A percentile compares a stretch with the other conserved stretches of the same genome.
Evolutionary conservation across 345 rosid species (phyloP).

Genomic region (Camelina laxa): DNA sequence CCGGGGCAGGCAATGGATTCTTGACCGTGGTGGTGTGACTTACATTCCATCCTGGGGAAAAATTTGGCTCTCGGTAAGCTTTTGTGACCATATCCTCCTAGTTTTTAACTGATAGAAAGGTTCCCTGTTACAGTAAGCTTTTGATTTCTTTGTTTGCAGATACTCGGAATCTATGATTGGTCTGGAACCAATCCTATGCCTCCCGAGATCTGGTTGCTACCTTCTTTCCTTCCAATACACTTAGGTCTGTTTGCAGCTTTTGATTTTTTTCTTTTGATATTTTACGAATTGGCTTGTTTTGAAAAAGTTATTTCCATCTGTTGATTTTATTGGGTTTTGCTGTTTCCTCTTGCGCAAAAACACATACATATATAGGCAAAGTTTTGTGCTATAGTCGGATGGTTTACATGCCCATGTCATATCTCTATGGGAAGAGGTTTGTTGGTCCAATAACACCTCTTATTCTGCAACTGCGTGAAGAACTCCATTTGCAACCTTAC

Average conservation of each 20-base stretch:
- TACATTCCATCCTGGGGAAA: constrained; percentile 72
- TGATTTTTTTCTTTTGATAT: background rate
- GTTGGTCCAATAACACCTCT: constrained; percentile 59
- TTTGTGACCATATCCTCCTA: background rate
- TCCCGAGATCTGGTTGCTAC: constrained; percentile 70
- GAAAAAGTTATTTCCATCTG: background rate
- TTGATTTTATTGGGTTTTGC: background rate
- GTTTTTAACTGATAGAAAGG: background rate
- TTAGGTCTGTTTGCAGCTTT: constrained; percentile 46
- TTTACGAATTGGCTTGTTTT: background rate
- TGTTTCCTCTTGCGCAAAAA: no score
- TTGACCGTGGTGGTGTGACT: constrained; percentile 61
- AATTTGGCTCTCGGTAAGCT: constrained; percentile 60
- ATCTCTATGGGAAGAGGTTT: constrained; percentile 70
- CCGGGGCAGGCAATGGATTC: constrained; percentile 65
- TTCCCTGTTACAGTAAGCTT: background rate
- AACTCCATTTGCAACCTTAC: constrained; percentile 61
- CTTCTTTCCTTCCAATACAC: constrained; percentile 55
- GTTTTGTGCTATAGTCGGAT: constrained; percentile 61
- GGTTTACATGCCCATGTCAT: constrained; percentile 71
- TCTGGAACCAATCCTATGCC: constrained; percentile 70
- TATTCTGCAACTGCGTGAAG: constrained; percentile 53
- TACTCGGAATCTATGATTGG: constrained; percentile 76
- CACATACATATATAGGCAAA: constrained; percentile 56
- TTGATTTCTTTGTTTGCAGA: constrained; percentile 38